Base-by-base conservation (phyloP, 2,329 filamentous ascomycete species). In the Cladosporium sp. region DNA sequence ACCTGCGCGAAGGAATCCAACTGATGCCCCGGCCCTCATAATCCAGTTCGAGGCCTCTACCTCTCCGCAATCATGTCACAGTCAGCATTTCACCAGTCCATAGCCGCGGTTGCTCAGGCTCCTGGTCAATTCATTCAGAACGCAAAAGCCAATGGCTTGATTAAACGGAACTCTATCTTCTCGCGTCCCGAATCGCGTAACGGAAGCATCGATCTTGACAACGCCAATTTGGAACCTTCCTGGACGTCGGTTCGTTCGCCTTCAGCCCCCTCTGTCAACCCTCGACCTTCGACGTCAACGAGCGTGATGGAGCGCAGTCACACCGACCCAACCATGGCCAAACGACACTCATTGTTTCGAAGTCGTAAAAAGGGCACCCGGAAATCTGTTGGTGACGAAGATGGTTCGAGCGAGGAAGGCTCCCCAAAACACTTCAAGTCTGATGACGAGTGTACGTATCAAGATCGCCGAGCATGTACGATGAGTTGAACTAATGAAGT, bases 151-250 rank as follows among this genome's bases (percentile, higher is more conserved):
- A 50, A 42, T 29, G 38, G 47, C 27, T 36, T 50, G 16, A 38
- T 42, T 13, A 50, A 50, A 50, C 47, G 47, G 30, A 50, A 42
- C 22, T 50, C 47, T 25, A 42, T 50, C 30, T 50, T 50, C 40
- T 50, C 47, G 22, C 39, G 47, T 15, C 47, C 47, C 8, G 30
- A 18, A 38, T 38, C 39, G 8, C 39, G 47, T 8, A 50, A 40
- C 36, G 36, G 35, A 25, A 39, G 16, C 19, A 22, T 40, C 19
- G 45, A 48, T 30, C 45, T 40, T 18, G 45, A 48, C 27, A 32
- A 35, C n/a, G 15, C 38, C 20, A 18, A 32, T 22, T 27, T 48
- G 36, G 45, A 48, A 39, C 29, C 36, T 27, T 22, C 36, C 12
- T 27, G 45, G 13, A 25, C 45, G 5, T 20, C 45, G 3, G 13